Evolutionary conservation across 331 rosid genomes (phyloP).

Genomic region (Pyrus hybrid): DNA sequence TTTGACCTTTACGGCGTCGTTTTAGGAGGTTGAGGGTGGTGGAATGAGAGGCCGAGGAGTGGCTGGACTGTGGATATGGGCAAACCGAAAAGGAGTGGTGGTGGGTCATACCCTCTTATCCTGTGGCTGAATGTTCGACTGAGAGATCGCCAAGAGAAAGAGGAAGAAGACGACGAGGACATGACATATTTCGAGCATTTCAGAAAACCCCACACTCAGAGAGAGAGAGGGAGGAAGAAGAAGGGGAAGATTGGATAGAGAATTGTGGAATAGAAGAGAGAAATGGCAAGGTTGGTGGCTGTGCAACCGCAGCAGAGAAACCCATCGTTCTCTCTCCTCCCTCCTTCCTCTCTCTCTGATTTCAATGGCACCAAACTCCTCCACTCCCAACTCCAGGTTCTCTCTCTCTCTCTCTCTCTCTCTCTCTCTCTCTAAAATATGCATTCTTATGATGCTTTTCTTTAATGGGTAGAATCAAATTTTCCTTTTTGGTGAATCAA

Average conservation of each 20-base stretch:
- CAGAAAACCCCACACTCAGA: not conserved
- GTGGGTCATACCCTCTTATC: slow-evolving; percentile 65
- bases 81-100: slow-evolving; percentile 5
- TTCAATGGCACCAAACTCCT: slow-evolving; percentile 76
- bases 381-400: slow-evolving; percentile 66
- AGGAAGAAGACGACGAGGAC: not conserved
- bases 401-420: not conserved
- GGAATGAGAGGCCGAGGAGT: slow-evolving; percentile 5
- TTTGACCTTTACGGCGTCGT: not conserved
- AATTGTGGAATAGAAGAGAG: slow-evolving; percentile 3
- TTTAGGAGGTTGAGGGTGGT: not conserved
- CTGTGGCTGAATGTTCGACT: slow-evolving; percentile 10
- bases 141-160: slow-evolving; percentile 15
- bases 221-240: not conserved
- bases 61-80: slow-evolving; percentile 4
- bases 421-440: not conserved
- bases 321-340: slow-evolving; percentile 62
- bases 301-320: slow-evolving; percentile 63
- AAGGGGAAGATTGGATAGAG: not conserved
- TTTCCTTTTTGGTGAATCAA: not conserved
- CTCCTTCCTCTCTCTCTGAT: slow-evolving; percentile 88
- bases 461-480: not conserved
- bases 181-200: not conserved
- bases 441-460: not conserved
- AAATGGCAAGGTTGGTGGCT: slow-evolving; percentile 68